Base-by-base conservation (phyloP, 257 asterid genomes). In the Agastache rugosa region DNA sequence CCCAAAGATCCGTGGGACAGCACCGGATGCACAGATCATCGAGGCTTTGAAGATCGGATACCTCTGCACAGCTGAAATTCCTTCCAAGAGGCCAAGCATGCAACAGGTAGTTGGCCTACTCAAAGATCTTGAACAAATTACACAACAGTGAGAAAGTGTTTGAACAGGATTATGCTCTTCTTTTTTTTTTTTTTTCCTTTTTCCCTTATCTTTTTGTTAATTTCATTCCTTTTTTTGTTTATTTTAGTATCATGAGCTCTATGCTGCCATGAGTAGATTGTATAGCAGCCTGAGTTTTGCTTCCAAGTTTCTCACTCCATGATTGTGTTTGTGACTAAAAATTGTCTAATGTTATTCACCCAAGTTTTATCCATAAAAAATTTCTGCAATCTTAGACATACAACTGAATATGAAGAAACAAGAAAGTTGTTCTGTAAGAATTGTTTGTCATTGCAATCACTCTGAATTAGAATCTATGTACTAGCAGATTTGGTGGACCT, bases 31-130 rank as follows among this genome's bases (percentile, higher is more conserved):
- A 4, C 91, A 87, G 63, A 82, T 90, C 22, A 75, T 78, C 8
- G 97, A 92, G 84, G 93, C 96, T 11, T 79, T 92, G 81, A 92
- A 90, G 87, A 90, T 92, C 10, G 97, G 97, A 5, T 92, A 88
- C 77, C 87, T 92, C 9, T 92, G 97, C 84, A 92, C 97, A 1
- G 97, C 97, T 27, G 96, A 92, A 15, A 65, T 70, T 37, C 95
- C 97, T 65, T 84, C 85, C 0, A 92, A 90, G 77, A 82, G 97
- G 69, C 97, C 96, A 0, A 88, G 88, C 35, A 90, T 92, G 97
- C 97, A 92, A 65, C 97, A 92, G 78, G 93, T 92, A 5, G 97
- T 90, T 35, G 97, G 97, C 51, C 86, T 92, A 19, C 97, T 92
- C 34, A 92, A 92, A 86, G 97, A 92, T 78, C 87, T 92, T 75